Percentiles rank a stretch among this genome's conserved stretches.
Evolutionary conservation across 805 yeast species (phyloP).

Genomic region (Crinitomyces ghanaensis): DNA sequence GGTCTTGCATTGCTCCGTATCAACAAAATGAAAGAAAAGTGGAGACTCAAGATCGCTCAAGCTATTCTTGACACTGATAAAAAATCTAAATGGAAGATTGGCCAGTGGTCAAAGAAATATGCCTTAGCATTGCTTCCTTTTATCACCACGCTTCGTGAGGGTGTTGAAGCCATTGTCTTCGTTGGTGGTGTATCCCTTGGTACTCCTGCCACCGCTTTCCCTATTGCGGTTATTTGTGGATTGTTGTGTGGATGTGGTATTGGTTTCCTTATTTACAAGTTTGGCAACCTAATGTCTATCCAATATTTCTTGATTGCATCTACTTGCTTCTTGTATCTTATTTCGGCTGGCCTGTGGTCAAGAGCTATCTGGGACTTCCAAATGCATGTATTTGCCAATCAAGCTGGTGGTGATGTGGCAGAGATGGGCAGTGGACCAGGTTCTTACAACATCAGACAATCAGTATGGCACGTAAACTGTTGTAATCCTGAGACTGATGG

Average conservation of each 20-base stretch:
- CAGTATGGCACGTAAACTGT: conserved; percentile 96
- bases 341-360: conserved; percentile 86
- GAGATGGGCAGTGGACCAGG: conserved; percentile 94
- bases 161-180: conserved; percentile 90
- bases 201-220: conserved; percentile 61
- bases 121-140: conserved; percentile 85
- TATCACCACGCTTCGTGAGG: conserved; percentile 89
- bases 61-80: conserved; percentile 47
- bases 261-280: conserved; percentile 65
- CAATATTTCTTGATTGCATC: conserved; percentile 80
- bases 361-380: conserved; percentile 90
- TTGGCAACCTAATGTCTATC: conserved; percentile 73
- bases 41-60: conserved; percentile 89
- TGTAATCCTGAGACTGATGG: conserved; percentile 86
- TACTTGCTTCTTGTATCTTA: conserved; percentile 78
- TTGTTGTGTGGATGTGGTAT: conserved; percentile 63
- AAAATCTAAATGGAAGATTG: conserved; percentile 16
- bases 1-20: conserved; percentile 94
- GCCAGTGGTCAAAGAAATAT: conserved; percentile 50
- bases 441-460: conserved; percentile 65
- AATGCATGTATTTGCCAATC: conserved; percentile 45
- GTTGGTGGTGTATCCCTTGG: conserved; percentile 90
- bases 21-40: conserved; percentile 92
- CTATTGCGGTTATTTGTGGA: conserved; percentile 87
- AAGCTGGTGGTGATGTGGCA: conserved; percentile 90